A percentile compares a stretch with the other conserved stretches of the same genome.
Conservation (phyloP, 225 moss, liverwort and hornwort species). For the Pseudisothecium myosuroides region DNA sequence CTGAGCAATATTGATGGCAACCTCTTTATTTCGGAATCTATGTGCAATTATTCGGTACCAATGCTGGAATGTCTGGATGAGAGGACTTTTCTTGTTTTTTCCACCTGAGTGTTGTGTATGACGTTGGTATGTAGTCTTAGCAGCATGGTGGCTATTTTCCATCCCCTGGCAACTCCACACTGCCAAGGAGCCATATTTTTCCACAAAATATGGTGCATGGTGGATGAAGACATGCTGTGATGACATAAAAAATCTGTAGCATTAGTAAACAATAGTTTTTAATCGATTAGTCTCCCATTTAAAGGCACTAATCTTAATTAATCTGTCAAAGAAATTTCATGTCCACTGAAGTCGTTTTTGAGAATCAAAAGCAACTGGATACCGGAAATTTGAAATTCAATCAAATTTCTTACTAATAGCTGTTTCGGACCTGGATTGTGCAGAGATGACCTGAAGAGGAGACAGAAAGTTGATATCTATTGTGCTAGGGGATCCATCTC, state of each 20-base stretch:
- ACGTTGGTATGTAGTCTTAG: background rate
- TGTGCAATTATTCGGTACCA: background rate
- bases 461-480: background rate
- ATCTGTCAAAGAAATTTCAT: too few species aligned
- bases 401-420: background rate
- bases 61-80: background rate
- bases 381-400: too few species aligned
- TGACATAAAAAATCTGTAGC: too few species aligned
- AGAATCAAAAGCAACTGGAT: too few species aligned
- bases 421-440: background rate
- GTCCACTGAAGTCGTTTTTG: too few species aligned
- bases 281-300: too few species aligned
- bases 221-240: background rate
- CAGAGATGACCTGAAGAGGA: slow-evolving; percentile 6
- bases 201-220: background rate
- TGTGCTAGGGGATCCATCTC: background rate
- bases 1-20: background rate
- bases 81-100: background rate
- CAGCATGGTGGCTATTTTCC: background rate
- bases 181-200: background rate
- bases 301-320: too few species aligned
- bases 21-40: background rate
- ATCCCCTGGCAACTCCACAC: background rate
- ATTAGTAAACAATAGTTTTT: too few species aligned
- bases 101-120: background rate